These are phyloP conservation scores for Aspergillus kassunensis DNA, from an alignment of 495 filamentous ascomycete species.

Conservation along the genomic window DNA sequence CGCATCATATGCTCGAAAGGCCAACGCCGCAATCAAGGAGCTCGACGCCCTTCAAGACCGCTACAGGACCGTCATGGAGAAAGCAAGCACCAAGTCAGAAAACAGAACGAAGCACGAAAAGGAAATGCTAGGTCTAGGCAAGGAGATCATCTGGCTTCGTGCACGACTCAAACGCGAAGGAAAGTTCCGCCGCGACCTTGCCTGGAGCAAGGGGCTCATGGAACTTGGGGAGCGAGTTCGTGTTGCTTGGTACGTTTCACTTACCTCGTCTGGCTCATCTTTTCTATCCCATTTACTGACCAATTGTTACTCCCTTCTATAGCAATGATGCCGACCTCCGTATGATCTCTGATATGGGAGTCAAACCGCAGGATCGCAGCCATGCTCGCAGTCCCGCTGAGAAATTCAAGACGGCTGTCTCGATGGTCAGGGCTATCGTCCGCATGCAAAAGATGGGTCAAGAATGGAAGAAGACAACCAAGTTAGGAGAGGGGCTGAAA, in stretches of 20 bases:
- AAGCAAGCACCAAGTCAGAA: constrained; percentile 36
- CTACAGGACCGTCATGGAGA: constrained; percentile 51
- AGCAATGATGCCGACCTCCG: constrained; percentile 90
- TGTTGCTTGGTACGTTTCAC: constrained; percentile 71
- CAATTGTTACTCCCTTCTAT: constrained; percentile 5
- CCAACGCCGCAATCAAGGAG: constrained; percentile 46
- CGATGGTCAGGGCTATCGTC: constrained; percentile 49
- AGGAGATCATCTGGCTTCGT: constrained; percentile 86
- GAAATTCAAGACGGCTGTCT: constrained; percentile 48
- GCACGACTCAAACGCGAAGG: constrained; percentile 75
- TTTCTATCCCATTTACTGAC: constrained; percentile 2
- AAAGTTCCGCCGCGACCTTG: constrained; percentile 69
- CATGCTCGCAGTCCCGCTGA: constrained; percentile 32
- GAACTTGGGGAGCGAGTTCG: constrained; percentile 71
- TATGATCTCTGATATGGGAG: constrained; percentile 76
- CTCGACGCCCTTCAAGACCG: constrained; percentile 50
- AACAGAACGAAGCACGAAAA: constrained; percentile 61
- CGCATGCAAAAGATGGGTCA: constrained; percentile 52
- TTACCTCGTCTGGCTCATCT: too few species aligned
- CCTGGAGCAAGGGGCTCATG: constrained; percentile 77
- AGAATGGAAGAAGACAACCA: constrained; percentile 48
- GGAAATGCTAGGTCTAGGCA: constrained; percentile 77
- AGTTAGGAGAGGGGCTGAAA: constrained; percentile 42
- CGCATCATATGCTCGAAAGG: constrained; percentile 44
- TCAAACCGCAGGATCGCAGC: constrained; percentile 40